Base-by-base conservation (phyloP, 2,329 filamentous ascomycete genomes). In the Fusarium robinianum region DNA sequence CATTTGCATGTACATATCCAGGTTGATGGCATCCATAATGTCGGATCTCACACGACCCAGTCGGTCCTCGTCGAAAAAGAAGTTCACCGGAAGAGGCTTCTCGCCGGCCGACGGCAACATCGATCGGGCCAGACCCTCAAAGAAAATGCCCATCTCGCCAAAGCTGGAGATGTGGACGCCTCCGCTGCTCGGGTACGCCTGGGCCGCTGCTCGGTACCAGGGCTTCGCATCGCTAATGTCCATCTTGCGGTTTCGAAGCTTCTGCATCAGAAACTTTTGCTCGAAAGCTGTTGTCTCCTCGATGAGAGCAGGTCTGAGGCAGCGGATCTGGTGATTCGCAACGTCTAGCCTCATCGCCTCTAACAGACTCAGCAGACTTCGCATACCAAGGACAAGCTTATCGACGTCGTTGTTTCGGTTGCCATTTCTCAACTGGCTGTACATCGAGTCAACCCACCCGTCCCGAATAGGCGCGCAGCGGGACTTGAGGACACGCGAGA, bases 331-430 rank as follows among this genome's bases (percentile, higher is more conserved):
- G 67, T 97, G 92, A 68, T 99, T 97, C 46, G 94, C 92, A 24
- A 97, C 90, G 63, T 97, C 94, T 48, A 99, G 76, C 71, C 96
- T 97, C 94, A 97, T 97, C 14, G 88, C 87, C 70, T 97, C 94
- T 21, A 97, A 71, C 19, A 97, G 88, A 38, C 80, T 87, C 41
- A 97, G 81, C 22, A 97, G 73, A 54, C 85, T 88, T 58, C 84
- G 80, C 67, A 97, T 78, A 9, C 92, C 92, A 52, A 81, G 79
- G 14, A 95, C 88, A 11, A 97, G 77, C 63, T 83, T 76, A 35
- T 76, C 76, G 36, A 87, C 79, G 59, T 91, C 82, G 61, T 84
- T 82, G 43, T 83, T 80, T 24, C 80, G 75, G 57, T 90, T 90
- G 34, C 92, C 92, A 38, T 78, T 77, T 61, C 82, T 85, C 29